Base-by-base conservation (phyloP, 345 rosid genomes). In the Atalantia buxifolia region DNA sequence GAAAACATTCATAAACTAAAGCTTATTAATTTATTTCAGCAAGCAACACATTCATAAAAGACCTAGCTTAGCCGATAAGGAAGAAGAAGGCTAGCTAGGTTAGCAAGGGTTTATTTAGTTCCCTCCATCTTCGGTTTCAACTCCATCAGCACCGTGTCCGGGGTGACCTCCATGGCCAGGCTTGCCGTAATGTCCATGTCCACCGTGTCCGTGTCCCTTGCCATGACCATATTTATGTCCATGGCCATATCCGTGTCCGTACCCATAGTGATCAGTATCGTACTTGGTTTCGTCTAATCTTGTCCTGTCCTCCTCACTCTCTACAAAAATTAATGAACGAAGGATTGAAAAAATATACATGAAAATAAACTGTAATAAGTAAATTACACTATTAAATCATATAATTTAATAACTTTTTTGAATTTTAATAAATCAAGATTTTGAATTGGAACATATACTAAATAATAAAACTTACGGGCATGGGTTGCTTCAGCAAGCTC, bases 401-500 rank as follows among this genome's bases (percentile, higher is more conserved):
- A 42, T 42, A 13, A 12, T 1, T 12, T 3, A 12, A 42, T 12
- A 12, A 12, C 50, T 10, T 42, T 12, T 12, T 4, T 0, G 1
- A 10, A 42, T 13, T 42, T 42, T 42, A 10, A 12, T 1, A 42
- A 42, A 42, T 42, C 16, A 10, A 10, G 4, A 42, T 42, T 2
- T 0, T 42, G 14, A 12, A 2, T 40, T 40, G 45, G 4, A 40
- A 2, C 45, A 40, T 40, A 9, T 40, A 42, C 48, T 42, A 42
- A 42, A 42, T 9, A 42, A 42, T 10, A 10, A 5, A 10, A n/a
- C 77, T 73, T 18, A 74, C 77, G 55, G 33, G 77, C 12, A 36
- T 56, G 59, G 38, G 80, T 53, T 9, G 57, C 60, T 76, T 76
- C 75, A 25, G 77, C 71, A 10, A 81, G 78, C 31, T 76, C 81